Percentiles rank a stretch among this genome's conserved stretches.
These are phyloP conservation scores for Solanum sejunctum DNA, from an alignment of 257 asterid genomes.

Conservation along the genomic window DNA sequence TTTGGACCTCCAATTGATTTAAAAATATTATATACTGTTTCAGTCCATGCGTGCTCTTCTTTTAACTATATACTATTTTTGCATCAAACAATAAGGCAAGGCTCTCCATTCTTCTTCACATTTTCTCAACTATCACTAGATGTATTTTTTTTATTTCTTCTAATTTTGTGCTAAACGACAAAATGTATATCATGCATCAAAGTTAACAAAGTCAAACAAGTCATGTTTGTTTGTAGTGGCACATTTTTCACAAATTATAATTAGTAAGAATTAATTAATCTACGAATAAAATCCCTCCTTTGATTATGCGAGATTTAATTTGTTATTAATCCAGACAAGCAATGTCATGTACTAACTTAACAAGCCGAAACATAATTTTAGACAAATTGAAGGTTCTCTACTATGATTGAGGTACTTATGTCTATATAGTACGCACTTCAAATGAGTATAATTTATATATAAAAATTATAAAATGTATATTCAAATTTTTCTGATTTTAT, in stretches of 20 bases:
- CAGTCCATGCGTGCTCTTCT: not conserved
- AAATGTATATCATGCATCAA: not conserved
- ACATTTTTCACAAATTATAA: not conserved
- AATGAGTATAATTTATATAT: not conserved
- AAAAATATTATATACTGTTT: not conserved
- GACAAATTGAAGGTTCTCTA: not conserved
- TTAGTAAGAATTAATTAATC: not conserved
- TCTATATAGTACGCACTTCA: not conserved
- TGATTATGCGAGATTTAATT: not conserved
- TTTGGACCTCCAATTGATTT: not conserved
- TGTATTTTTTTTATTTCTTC: not conserved
- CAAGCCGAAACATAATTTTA: not conserved
- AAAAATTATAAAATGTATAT: not conserved
- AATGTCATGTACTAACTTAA: not conserved
- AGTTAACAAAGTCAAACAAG: not conserved
- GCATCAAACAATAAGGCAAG: not conserved
- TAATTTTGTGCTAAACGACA: not conserved
- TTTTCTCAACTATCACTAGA: not conserved
- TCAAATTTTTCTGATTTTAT: not conserved
- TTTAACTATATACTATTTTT: not conserved
- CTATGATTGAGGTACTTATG: not conserved
- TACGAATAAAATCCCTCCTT: not conserved
- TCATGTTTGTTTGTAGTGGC: not conserved
- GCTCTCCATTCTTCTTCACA: not conserved
- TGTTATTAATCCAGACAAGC: not conserved